Evolutionary conservation across 2,329 filamentous ascomycete genomes (phyloP), one percentile per base, ranked within the genome.

Genomic region (Botrytis byssoidea): DNA sequence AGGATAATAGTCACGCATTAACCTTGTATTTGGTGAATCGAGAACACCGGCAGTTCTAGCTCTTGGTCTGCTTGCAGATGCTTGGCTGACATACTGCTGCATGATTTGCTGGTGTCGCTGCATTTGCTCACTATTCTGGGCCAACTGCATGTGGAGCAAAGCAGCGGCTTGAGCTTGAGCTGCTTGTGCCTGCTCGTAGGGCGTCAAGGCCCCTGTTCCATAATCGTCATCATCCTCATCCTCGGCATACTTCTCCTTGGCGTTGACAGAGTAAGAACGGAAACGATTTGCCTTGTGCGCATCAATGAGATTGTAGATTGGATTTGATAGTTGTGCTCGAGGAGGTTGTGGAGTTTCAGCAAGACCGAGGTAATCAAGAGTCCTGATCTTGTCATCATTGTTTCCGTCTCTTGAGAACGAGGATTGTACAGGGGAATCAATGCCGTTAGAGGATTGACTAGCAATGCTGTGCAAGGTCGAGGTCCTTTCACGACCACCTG

Each of bases 201-300:
- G 83, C 71, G 88, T 81, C 74, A 84, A 81, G 35, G 86, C 86
- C 42, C 77, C 80, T 68, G 75, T 75, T 14, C 81, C 79, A 55
- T 88, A 90, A 74, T 92, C 93, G 25, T 93, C 91, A 74, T 94
- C 92, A 70, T 97, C 95, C 65, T 94, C 92, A 68, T 93, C 92
- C 79, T 97, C 94, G 3, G 93, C 95, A 79, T 98, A 98, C 82
- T 96, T 97, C 82, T 98, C 95, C 83, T 97, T 98, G 73, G 97
- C 97, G 83, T 99, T 99, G 77, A 99, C 96, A 0, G 96, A 99
- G 83, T 98, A 98, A 2, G 96, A 99, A 65, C 96, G 91, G 86
- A 98, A 97, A 70, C 96, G 90, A 82, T 93, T 98, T 63, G 91
- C 88, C 81, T 89, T 92, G 37, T n/a, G 59, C 29, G 48, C 46